Base-by-base conservation (phyloP, 345 rosid genomes). In the Mallotus nudiflorus region DNA sequence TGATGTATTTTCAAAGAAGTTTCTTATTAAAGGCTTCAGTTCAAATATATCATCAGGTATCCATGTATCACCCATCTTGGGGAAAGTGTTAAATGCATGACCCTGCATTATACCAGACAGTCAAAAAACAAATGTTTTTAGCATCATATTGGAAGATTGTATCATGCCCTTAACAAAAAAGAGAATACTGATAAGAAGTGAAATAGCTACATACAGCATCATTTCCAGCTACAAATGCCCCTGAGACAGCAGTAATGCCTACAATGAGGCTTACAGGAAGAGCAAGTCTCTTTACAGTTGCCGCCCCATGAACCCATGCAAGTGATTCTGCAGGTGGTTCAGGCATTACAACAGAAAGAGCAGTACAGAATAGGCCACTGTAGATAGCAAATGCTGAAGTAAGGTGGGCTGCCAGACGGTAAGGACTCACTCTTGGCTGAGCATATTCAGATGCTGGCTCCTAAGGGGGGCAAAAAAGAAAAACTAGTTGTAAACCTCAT, bases 171-270 rank as follows among this genome's bases (percentile, higher is more conserved):
- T 49, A 2, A 6, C 42, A 66, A 67, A 73, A 55, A 31, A 37
- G 35, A 60, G 12, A 5, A 16, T 6, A 65, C 61, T 0, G 46
- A 65, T 25, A 35, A 57, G 40, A 9, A 33, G 12, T 8, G 22
- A 53, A 28, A 29, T 40, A 44, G 65, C 50, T 60, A 40, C 93
- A 55, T 78, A 88, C 99, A 65, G 97, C 98, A 86, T 95, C 98
- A 78, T 95, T 92, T 77, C 99, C 98, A 35, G 97, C 99, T 35
- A 95, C 99, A 69, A 95, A 90, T 28, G 98, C 99, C 39, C 99
- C 99, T 39, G 97, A 92, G 35, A 95, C 66, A 5, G 96, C 99
- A 48, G 98, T 95, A 70, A 92, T 71, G 62, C 89, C 97, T 31
- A 90, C 94, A 70, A 95, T 80, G 62, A 92, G 75, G 88, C 96